phyloP scores from a whole-genome alignment of 176 grass and related monocot species.

The Hordeum vulgare region MorexV3_pseudomolecules_assembly NC_058519.1:400191657-400192156 shows the following conservation, averaged over 20 bases:
- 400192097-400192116: no score
- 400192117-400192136: fast-evolving
- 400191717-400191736: background rate
- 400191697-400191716: background rate
- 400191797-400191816: background rate
- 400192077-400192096: no score
- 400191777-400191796: fast-evolving
- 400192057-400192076: no score
- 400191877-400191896: background rate
- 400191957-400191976: no score
- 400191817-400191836: background rate
- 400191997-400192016: no score
- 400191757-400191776: background rate
- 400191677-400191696: background rate
- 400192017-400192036: no score
- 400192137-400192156: fast-evolving
- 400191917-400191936: background rate
- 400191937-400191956: fast-evolving
- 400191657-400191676: background rate
- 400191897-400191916: background rate
- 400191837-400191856: background rate
- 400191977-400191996: no score
- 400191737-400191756: no score
- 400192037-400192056: no score
- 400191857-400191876: background rate